Base-by-base conservation (phyloP, 164 flowering plant genomes). In the Saururus chinensis region DNA sequence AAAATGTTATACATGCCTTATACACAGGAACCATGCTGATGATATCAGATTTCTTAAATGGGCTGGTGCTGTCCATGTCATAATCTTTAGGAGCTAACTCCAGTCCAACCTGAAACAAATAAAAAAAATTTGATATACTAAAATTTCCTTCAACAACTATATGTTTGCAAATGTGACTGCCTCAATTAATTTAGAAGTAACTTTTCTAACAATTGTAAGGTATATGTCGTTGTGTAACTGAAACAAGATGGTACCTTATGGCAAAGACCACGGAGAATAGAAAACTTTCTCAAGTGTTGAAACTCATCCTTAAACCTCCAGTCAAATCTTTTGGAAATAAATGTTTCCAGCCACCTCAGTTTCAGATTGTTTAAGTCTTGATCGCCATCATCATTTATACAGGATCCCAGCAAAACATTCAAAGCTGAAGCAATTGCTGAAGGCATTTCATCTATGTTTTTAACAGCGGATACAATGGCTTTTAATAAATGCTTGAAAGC, bases 261-360 rank as follows among this genome's bases (percentile, higher is more conserved):
- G 76, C 95, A 89, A 57, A 92, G 82, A 23, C 96, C 98, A 56
- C 91, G 76, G 23, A 89, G 93, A 71, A 92, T 81, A 20, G 92
- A 70, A 49, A 89, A 63, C 77, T 85, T 92, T 71, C 91, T 79
- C 77, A 91, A 68, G 73, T 85, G 75, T 51, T 54, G 82, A 62
- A 82, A 84, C 68, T 85, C 96, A 73, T 82, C 84, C 57, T 76
- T 80, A 48, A 85, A 66, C 42, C 14, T 75, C 92, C 92, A 91
- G 40, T 84, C 84, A 71, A 76, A 91, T 74, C 84, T 83, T 78
- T 64, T 80, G 25, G 63, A 55, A 24, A 92, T 54, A 75, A 84
- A 83, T 25, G 67, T 63, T 60, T 69, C 67, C 35, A 92, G 54
- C 96, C 96, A 92, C 66, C 69, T 76, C 62, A 76, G 51, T 72